phyloP scores from a whole-genome alignment of 495 filamentous ascomycete genomes.

The Neurospora pannonica region DNA sequence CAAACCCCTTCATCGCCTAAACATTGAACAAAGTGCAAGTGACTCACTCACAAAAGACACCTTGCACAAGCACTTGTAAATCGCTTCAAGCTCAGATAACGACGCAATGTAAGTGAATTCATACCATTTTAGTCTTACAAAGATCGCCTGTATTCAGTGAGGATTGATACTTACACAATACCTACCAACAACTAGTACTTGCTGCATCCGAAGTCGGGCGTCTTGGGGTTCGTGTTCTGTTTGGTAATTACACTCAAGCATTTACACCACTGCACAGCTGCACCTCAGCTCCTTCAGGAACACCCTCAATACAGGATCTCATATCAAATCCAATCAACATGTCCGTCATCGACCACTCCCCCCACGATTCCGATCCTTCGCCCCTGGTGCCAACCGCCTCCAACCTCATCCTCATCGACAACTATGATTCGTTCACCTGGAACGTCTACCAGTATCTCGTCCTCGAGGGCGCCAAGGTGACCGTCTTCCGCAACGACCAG shows the following conservation, averaged over 20 bases:
- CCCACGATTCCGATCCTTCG: constrained; percentile 64
- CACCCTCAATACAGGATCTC: not conserved
- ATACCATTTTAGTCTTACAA: not conserved
- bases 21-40: not conserved
- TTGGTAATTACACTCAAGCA: not conserved
- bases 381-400: constrained; percentile 62
- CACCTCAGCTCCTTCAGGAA: not conserved
- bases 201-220: not conserved
- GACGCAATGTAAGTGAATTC: not conserved
- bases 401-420: constrained; percentile 94
- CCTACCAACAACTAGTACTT: not conserved
- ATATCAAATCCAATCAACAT: constrained; percentile 22
- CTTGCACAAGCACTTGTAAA: not conserved
- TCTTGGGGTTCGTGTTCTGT: not conserved
- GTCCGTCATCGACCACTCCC: constrained; percentile 73
- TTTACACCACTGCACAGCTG: not conserved
- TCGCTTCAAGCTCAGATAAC: not conserved
- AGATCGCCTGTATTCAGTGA: not conserved
- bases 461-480: constrained; percentile 82
- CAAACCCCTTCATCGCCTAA: not conserved
- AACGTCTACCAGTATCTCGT: constrained; percentile 98
- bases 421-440: constrained; percentile 99
- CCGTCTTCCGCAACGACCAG: constrained; percentile 86
- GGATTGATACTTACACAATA: not conserved
- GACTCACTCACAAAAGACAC: not conserved